Base-by-base conservation (phyloP, 176 grass and related monocot species). In the Ensete glaucum region DNA sequence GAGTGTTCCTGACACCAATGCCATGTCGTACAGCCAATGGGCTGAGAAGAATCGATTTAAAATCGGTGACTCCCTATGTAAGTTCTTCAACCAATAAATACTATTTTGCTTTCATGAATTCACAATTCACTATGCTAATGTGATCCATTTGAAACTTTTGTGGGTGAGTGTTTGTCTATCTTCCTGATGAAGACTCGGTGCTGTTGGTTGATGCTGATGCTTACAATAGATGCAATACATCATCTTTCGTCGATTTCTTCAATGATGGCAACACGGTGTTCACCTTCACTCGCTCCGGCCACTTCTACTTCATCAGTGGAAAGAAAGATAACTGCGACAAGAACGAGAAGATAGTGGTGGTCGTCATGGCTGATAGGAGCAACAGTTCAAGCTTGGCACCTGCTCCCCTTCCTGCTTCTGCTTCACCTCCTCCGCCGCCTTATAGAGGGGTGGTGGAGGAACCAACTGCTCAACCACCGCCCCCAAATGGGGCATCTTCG, bases 221-320 rank as follows among this genome's bases (percentile, higher is more conserved):
- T 56, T 91, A 91, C 82, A 89, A 87, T 17, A 80, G 26, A 63
- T 98, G 90, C 69, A 81, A 89, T 62, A 76, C 60, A 17, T 54
- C 9, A 25, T 71, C 84, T 52, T 77, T 77, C 29, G 74, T 89
- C 0, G 95, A 99, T 75, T 64, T 54, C 1, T 99, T 99, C 80
- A 20, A 81, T 52, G 90, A 98, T 72, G 95, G 95, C 56, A 94
- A 76, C 82, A 94, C 95, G 0, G 80, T 89, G 2, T 99, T 94
- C 82, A 94, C 88, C 71, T 91, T 98, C 80, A 77, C 76, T 69
- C 76, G 48, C n/a, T 91, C 95, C 9, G 90, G 95, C 0, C 19
- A 86, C 9, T 98, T 73, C 84, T 85, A 99, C 86, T 99, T 99
- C 84, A 81, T 99, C 82, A 89, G 95, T 53, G 95, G 95, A 78